These are phyloP conservation scores for Przewalskia tangutica DNA, from an alignment of 257 asterid genomes.

Conservation along the genomic window DNA sequence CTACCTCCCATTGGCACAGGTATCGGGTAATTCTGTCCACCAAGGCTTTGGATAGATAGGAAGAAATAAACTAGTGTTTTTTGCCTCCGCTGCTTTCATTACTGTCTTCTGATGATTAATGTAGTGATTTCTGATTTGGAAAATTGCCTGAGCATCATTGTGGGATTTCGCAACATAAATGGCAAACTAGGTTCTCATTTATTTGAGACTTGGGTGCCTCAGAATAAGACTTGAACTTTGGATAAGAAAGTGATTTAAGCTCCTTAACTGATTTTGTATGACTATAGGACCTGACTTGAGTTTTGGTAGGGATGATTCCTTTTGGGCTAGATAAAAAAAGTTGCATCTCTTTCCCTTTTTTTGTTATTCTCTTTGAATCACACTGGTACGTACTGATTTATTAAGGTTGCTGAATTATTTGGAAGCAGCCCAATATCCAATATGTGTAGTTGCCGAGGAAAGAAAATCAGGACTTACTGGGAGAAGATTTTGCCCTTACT, in stretches of 20 bases:
- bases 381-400: neutral
- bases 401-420: neutral
- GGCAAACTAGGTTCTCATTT: conserved; percentile 51
- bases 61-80: too few relatives aligned
- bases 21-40: too few relatives aligned
- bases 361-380: neutral
- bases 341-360: neutral
- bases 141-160: neutral
- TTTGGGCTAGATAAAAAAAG: neutral
- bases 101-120: neutral
- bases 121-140: neutral
- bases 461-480: neutral
- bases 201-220: conserved; percentile 7
- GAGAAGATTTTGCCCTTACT: neutral
- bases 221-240: neutral
- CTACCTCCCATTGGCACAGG: too few relatives aligned
- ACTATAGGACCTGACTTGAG: neutral
- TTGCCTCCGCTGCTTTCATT: too few relatives aligned
- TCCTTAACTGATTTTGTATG: neutral
- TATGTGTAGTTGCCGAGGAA: neutral
- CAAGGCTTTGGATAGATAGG: too few relatives aligned
- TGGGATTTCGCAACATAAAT: neutral
- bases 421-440: neutral
- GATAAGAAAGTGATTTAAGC: neutral
- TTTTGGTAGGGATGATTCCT: neutral